Evolutionary conservation across 2,329 filamentous ascomycete species (phyloP).

Genomic region (Lecanicillium sp.): DNA sequence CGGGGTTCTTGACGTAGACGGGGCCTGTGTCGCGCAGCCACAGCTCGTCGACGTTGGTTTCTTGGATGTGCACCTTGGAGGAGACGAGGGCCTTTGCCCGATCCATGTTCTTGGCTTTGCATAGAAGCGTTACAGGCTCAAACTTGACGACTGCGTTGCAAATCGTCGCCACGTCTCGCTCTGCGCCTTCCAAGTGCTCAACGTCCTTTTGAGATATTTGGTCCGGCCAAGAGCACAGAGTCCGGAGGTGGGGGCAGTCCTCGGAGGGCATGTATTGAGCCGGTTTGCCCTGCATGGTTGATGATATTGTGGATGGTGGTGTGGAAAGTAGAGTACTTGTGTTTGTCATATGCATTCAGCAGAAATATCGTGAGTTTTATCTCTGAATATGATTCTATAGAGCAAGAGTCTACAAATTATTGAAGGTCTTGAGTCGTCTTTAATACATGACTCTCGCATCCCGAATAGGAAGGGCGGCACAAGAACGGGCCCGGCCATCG

Average conservation of each 20-base stretch:
- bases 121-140: conserved; percentile 8
- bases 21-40: conserved; percentile 30
- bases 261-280: conserved; percentile 6
- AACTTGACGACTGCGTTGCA: conserved; percentile 7
- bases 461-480: background rate
- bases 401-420: no score
- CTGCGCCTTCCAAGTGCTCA: conserved; percentile 1
- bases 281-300: background rate
- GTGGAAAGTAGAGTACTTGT: no score
- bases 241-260: conserved; percentile 4
- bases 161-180: conserved; percentile 5
- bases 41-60: conserved; percentile 6
- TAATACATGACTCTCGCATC: background rate
- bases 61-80: conserved; percentile 1
- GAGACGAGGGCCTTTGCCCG: background rate
- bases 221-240: conserved; percentile 5
- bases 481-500: background rate
- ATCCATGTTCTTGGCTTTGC: background rate
- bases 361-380: background rate
- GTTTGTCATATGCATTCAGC: background rate
- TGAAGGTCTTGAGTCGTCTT: background rate
- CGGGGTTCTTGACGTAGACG: conserved; percentile 42
- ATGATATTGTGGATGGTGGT: background rate
- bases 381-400: no score
- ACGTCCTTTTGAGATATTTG: conserved; percentile 2